A percentile compares a stretch with the other conserved stretches of the same genome.
Conservation (phyloP, 2,329 filamentous ascomycete genomes). For the Cladosporium halotolerans region DNA sequence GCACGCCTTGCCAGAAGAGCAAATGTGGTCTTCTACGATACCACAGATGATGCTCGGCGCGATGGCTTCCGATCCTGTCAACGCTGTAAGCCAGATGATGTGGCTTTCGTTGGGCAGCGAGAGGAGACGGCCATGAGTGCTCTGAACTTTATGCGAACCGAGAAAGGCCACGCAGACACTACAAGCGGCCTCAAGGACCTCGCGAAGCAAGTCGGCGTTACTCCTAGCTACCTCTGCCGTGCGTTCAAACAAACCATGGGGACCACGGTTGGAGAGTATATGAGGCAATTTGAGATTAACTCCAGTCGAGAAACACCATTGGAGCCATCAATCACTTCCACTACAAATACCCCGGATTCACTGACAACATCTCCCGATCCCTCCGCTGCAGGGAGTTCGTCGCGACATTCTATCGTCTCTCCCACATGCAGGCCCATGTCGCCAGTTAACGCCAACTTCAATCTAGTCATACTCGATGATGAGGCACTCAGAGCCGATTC, state of each 20-base stretch:
- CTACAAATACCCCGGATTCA: too few species aligned
- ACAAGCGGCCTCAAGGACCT: constrained; percentile 23
- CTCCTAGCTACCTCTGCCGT: constrained; percentile 53
- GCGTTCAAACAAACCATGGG: constrained; percentile 42
- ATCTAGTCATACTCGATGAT: too few species aligned
- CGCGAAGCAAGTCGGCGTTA: constrained; percentile 46
- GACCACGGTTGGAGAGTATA: constrained; percentile 4
- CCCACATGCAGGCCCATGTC: too few species aligned
- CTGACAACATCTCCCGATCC: too few species aligned
- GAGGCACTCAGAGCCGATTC: too few species aligned
- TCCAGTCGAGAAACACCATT: neutral
- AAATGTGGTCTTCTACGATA: constrained; percentile 51
- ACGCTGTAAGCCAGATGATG: constrained; percentile 44
- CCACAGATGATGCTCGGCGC: constrained; percentile 40
- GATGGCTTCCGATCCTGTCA: constrained; percentile 53
- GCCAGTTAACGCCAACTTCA: too few species aligned
- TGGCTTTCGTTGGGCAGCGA: constrained; percentile 23
- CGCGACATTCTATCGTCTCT: too few species aligned
- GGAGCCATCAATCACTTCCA: neutral
- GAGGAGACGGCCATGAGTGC: constrained; percentile 39
- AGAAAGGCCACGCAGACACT: constrained; percentile 25
- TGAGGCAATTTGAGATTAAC: neutral
- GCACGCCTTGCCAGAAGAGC: constrained; percentile 54
- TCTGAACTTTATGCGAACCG: constrained; percentile 37
- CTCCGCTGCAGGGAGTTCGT: too few species aligned